Percentiles rank a stretch among this genome's conserved stretches.
These are phyloP conservation scores for Penicillium sp. DNA, from an alignment of 2,329 filamentous ascomycete species.

Conservation along the genomic window DNA sequence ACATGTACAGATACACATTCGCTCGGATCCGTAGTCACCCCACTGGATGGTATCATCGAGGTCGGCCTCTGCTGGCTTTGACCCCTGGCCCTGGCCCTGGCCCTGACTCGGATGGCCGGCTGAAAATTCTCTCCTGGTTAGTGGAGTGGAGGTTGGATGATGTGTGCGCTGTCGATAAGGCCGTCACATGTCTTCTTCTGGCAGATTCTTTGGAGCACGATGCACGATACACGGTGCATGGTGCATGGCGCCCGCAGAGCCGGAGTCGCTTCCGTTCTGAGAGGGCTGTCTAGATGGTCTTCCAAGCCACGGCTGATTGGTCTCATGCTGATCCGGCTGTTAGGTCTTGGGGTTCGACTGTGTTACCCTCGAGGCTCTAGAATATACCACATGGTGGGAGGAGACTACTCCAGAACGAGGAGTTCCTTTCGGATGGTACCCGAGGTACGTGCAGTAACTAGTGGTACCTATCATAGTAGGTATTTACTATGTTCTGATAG, in stretches of 20 bases:
- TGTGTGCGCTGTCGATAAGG: not conserved
- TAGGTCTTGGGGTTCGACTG: not conserved
- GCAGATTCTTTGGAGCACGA: not conserved
- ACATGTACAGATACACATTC: too few relatives aligned
- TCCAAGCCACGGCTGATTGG: not conserved
- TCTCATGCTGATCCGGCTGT: not conserved
- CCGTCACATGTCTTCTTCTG: not conserved
- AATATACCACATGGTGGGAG: not conserved
- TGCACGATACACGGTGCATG: not conserved
- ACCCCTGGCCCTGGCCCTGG: too few relatives aligned
- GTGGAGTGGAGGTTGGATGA: not conserved
- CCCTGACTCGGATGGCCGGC: not conserved
- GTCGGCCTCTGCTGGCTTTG: too few relatives aligned
- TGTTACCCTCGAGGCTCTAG: not conserved
- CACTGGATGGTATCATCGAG: not conserved
- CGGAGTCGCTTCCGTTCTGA: slow-evolving; percentile 2
- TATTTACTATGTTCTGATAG: too few relatives aligned
- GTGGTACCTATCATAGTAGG: too few relatives aligned
- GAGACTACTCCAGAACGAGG: not conserved
- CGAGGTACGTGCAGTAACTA: too few relatives aligned
- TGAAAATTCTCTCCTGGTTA: too few relatives aligned
- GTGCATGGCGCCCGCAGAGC: not conserved
- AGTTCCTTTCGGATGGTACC: not conserved
- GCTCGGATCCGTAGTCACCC: not conserved
- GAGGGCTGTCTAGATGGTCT: not conserved